phyloP scores from a whole-genome alignment of 495 filamentous ascomycete genomes.

The Durotheca rogersii region DNA sequence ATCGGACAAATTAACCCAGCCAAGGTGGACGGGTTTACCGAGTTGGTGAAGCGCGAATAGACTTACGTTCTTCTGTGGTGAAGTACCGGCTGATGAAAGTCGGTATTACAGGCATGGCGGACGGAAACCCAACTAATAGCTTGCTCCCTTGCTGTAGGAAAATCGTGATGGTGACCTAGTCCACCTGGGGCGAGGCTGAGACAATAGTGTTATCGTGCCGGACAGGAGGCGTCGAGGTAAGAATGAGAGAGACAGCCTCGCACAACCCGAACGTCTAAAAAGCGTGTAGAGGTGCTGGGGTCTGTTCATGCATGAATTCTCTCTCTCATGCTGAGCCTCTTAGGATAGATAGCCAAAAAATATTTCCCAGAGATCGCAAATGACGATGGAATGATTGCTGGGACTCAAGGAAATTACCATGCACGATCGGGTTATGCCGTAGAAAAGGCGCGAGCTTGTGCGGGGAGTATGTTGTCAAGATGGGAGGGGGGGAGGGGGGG shows the following conservation, averaged over 20 bases:
- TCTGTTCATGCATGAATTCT: not conserved
- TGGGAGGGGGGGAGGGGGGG: not conserved
- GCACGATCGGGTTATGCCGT: conserved; percentile 34
- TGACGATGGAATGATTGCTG: conserved; percentile 24
- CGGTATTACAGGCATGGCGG: conserved; percentile 30
- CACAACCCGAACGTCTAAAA: conserved; percentile 2
- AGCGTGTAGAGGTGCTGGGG: not conserved
- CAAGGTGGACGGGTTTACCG: too few relatives aligned
- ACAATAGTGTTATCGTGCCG: too few relatives aligned
- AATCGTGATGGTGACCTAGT: too few relatives aligned
- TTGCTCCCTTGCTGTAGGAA: too few relatives aligned
- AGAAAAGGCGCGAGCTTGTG: conserved; percentile 18
- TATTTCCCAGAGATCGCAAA: conserved; percentile 15
- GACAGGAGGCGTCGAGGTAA: too few relatives aligned
- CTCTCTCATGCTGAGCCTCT: conserved; percentile 5
- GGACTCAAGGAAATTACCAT: conserved; percentile 21
- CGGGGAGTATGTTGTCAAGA: too few relatives aligned
- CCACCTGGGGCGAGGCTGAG: not conserved
- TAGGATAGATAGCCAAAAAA: conserved; percentile 15
- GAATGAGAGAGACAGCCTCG: not conserved
- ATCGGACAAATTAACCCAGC: too few relatives aligned
- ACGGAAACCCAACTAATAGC: not conserved
- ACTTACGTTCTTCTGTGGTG: conserved; percentile 35
- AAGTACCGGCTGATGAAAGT: conserved; percentile 33
- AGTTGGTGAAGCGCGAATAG: too few relatives aligned